Evolutionary conservation across 1,284 basidiomycete species (phyloP).

Genomic region (Sparassis latifolia): DNA sequence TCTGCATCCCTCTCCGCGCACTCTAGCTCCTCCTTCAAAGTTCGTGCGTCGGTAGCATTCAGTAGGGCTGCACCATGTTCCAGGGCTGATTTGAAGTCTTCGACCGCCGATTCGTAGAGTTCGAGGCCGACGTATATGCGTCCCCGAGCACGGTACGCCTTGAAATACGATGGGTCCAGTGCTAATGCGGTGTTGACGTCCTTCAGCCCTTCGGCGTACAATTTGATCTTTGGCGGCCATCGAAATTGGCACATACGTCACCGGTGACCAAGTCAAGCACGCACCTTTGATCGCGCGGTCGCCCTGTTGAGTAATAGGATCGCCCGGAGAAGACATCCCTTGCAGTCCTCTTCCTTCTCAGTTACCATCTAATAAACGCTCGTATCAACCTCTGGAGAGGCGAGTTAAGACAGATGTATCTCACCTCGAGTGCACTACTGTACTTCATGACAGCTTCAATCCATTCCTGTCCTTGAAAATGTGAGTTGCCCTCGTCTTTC

Average conservation of each 20-base stretch:
- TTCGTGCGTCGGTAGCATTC: neutral
- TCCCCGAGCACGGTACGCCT: slow-evolving; percentile 7
- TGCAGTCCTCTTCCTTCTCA: slow-evolving; percentile 9
- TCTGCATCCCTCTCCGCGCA: slow-evolving; percentile 36
- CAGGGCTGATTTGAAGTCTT: slow-evolving; percentile 8
- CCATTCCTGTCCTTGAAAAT: slow-evolving; percentile 4
- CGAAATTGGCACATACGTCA: neutral
- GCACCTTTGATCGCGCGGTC: slow-evolving; percentile 7
- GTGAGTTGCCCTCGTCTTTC: slow-evolving; percentile 9
- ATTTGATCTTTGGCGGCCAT: slow-evolving; percentile 1
- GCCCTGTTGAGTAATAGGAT: slow-evolving; percentile 10
- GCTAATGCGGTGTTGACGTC: slow-evolving; percentile 8
- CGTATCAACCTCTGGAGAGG: neutral
- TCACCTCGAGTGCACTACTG: slow-evolving; percentile 10
- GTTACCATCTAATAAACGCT: slow-evolving; percentile 1
- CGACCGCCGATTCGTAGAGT: slow-evolving; percentile 10
- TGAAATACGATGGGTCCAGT: slow-evolving; percentile 3
- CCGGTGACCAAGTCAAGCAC: neutral
- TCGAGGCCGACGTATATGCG: slow-evolving; percentile 11
- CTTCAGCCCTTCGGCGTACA: slow-evolving; percentile 7
- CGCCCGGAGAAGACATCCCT: slow-evolving; percentile 11
- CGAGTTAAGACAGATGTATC: neutral
- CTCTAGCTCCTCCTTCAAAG: slow-evolving; percentile 36
- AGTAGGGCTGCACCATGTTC: slow-evolving; percentile 18
- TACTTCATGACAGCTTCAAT: slow-evolving; percentile 5